Base-by-base conservation (phyloP, 345 rosid genomes). In the Erucastrum elatum region DNA sequence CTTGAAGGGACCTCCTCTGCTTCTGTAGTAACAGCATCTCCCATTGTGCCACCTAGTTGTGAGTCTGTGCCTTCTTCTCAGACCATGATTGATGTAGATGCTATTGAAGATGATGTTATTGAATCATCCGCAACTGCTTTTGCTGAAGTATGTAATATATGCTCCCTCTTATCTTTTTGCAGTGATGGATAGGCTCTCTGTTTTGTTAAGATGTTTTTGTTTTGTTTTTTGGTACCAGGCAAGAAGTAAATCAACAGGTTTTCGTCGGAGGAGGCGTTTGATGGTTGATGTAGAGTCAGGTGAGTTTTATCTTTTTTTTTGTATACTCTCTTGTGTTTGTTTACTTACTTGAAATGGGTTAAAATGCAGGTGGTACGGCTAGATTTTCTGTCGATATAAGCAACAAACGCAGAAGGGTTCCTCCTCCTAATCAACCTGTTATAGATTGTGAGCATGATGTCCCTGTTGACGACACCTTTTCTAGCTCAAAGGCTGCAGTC, bases 251-350 rank as follows among this genome's bases (percentile, higher is more conserved):
- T 88, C 94, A 4, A 77, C 66, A 70, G 84, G 91, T 81, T 81
- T 75, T 53, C 86, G 78, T 5, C 82, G 85, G 59, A 82, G 85
- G 59, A 82, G 86, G 74, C 65, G 80, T 49, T 58, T 75, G 44
- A 72, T 94, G 17, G 90, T 88, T 73, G 96, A 90, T 86, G 78
- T 93, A 44, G 99, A 89, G 71, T 85, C 96, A 68, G 99, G 99
- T 95, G 66, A 66, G 56, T 41, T 49, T 55, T 55, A 53, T 53
- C 60, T 13, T 44, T 9, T 2, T 29, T 29, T 29, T 3, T 29
- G 31, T 29, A 29, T 29, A 29, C 30, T 29, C 30, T 29, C 3
- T 29, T 29, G 31, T 29, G 30, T 29, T 29, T 29, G 30, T 29
- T 29, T 29, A 21, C 31, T 29, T 29, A 29, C 31, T 29, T 29